Conservation (phyloP, 257 asterid genomes). For the Anisodus tanguticus region DNA sequence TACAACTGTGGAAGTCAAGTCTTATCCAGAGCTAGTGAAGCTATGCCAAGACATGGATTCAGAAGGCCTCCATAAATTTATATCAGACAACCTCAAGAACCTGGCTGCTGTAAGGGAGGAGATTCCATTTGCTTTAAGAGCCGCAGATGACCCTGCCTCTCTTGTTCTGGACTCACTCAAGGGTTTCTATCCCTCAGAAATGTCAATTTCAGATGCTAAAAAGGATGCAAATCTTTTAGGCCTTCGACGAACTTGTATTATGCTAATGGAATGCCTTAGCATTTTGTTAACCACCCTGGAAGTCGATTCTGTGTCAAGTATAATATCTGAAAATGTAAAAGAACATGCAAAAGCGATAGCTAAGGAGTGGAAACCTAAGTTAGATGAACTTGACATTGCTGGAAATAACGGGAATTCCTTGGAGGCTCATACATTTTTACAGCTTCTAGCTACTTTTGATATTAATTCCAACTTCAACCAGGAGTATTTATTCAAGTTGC, state of each 20-base stretch:
- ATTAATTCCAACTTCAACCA: slow-evolving; percentile 81
- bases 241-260: slow-evolving; percentile 87
- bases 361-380: slow-evolving; percentile 91
- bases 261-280: slow-evolving; percentile 96
- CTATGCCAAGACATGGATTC: slow-evolving; percentile 85
- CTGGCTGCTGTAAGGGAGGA: slow-evolving; percentile 81
- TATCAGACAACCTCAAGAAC: slow-evolving; percentile 93
- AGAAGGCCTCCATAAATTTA: slow-evolving; percentile 85
- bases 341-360: slow-evolving; percentile 83
- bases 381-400: slow-evolving; percentile 82
- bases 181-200: slow-evolving; percentile 70
- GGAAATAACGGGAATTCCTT: slow-evolving; percentile 91
- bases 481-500: slow-evolving; percentile 68
- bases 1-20: slow-evolving; percentile 54
- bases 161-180: slow-evolving; percentile 84
- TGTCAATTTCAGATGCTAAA: slow-evolving; percentile 63
- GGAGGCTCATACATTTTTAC: slow-evolving; percentile 97
- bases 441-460: slow-evolving; percentile 86
- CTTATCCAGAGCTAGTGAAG: slow-evolving; percentile 78
- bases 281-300: slow-evolving; percentile 50
- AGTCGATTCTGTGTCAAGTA: slow-evolving; percentile 42
- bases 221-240: slow-evolving; percentile 85
- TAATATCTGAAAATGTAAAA: slow-evolving; percentile 62
- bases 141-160: slow-evolving; percentile 78
- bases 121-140: slow-evolving; percentile 73